Percentiles rank a stretch among this genome's conserved stretches.
Evolutionary conservation across 441 rosid genomes (phyloP).

Genomic region (Syzygium syzygioides): DNA sequence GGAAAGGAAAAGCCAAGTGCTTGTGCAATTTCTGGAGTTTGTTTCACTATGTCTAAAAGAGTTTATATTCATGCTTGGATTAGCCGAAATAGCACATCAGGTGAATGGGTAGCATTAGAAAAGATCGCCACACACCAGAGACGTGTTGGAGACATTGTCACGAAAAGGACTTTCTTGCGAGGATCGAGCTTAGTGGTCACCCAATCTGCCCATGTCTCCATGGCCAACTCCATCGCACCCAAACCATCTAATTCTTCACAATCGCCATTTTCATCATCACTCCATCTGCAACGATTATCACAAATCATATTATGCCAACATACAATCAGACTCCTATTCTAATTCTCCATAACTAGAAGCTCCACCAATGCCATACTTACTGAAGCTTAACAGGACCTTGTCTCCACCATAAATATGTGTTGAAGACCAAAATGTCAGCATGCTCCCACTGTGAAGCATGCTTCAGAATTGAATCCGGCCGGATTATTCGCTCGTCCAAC

Average conservation of each 20-base stretch:
- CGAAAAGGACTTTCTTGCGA: constrained; percentile 60
- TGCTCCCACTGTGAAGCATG: constrained; percentile 94
- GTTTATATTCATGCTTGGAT: neutral
- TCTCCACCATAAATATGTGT: constrained; percentile 98
- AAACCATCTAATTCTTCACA: constrained; percentile 79
- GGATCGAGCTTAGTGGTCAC: constrained; percentile 46
- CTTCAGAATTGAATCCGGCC: constrained; percentile 84
- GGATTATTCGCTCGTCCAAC: constrained; percentile 64
- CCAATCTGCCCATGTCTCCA: constrained; percentile 93
- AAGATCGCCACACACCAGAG: constrained; percentile 36
- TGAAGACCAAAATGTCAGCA: constrained; percentile 85
- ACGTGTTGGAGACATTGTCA: constrained; percentile 95
- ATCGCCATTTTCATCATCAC: constrained; percentile 46
- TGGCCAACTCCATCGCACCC: constrained; percentile 87
- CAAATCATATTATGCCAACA: neutral
- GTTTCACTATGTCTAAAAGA: neutral
- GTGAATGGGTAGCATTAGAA: neutral
- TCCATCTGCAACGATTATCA: constrained; percentile 62
- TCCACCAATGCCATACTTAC: constrained; percentile 25
- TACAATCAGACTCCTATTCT: neutral
- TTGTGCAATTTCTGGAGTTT: neutral
- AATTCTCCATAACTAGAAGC: neutral
- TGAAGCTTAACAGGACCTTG: constrained; percentile 82
- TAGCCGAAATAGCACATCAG: neutral
- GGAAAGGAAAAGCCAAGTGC: neutral